These are phyloP conservation scores for Populus hybrid DNA, from an alignment of 441 rosid genomes.

Conservation along the genomic window DNA sequence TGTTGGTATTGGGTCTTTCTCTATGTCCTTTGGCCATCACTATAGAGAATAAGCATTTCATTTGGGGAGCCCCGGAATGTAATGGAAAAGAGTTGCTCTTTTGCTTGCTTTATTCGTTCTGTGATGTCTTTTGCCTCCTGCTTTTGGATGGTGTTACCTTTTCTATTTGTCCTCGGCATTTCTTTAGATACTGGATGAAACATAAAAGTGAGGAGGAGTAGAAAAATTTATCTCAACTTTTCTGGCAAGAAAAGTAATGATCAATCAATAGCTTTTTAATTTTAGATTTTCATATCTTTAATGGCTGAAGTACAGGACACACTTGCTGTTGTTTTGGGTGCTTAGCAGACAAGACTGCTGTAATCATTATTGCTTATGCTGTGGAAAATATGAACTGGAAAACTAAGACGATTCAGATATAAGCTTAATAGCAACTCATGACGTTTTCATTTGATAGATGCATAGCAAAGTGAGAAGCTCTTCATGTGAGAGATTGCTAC, in stretches of 20 bases:
- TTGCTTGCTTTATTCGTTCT: conserved; percentile 37
- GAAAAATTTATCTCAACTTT: background rate
- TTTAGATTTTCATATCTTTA: background rate
- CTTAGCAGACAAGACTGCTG: conserved; percentile 4
- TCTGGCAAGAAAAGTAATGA: background rate
- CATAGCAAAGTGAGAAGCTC: background rate
- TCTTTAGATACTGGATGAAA: background rate
- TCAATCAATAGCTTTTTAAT: background rate
- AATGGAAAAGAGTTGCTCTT: conserved; percentile 28
- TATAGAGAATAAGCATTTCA: conserved; percentile 6
- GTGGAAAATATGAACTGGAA: background rate
- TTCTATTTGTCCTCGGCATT: background rate
- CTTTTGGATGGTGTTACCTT: conserved; percentile 24
- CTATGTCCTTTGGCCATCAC: conserved; percentile 15
- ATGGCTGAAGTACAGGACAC: conserved; percentile 1
- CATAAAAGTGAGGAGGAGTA: background rate
- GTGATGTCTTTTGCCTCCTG: conserved; percentile 19
- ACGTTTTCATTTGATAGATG: background rate
- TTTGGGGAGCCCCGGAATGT: conserved; percentile 25
- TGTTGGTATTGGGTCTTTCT: background rate
- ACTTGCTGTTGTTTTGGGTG: background rate
- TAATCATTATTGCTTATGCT: background rate
- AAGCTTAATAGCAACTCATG: background rate
- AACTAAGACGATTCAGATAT: background rate
- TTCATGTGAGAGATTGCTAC: background rate